Evolutionary conservation across 1,284 basidiomycete genomes (phyloP).

Genomic region (Boletus sp.): DNA sequence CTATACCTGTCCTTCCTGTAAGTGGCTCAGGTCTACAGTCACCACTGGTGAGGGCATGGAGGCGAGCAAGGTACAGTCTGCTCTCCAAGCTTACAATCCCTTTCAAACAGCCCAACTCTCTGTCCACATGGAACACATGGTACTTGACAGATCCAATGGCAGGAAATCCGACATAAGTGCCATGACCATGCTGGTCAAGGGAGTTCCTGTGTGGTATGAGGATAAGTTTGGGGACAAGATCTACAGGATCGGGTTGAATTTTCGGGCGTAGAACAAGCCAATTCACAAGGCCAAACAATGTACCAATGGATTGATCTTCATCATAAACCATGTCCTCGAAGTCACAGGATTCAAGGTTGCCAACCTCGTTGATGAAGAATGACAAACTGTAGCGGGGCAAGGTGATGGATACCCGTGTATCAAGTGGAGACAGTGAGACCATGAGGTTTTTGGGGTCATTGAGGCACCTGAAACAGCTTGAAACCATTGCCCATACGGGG

Average conservation of each 20-base stretch:
- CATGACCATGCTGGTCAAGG: too few species aligned
- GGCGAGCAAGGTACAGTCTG: background rate
- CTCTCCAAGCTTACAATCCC: background rate
- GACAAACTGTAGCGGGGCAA: background rate
- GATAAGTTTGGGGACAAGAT: background rate
- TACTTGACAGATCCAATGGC: background rate
- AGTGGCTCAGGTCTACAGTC: background rate
- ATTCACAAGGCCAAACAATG: too few species aligned
- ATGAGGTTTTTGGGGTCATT: background rate
- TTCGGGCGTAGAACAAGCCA: too few species aligned
- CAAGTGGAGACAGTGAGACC: background rate
- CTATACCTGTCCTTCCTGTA: background rate
- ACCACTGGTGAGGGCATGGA: background rate
- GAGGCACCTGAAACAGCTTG: background rate
- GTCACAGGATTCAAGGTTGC: too few species aligned
- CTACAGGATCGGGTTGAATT: background rate
- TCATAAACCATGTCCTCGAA: too few species aligned
- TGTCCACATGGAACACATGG: background rate
- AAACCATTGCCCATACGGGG: background rate
- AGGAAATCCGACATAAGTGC: background rate
- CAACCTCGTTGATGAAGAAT: too few species aligned
- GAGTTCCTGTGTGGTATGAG: background rate
- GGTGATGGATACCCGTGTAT: background rate
- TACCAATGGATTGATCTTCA: too few species aligned
- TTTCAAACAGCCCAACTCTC: slow-evolving; percentile 2